These are phyloP conservation scores for Cicer cuneatum DNA, from an alignment of 306 rosid species.

Conservation along the genomic window DNA sequence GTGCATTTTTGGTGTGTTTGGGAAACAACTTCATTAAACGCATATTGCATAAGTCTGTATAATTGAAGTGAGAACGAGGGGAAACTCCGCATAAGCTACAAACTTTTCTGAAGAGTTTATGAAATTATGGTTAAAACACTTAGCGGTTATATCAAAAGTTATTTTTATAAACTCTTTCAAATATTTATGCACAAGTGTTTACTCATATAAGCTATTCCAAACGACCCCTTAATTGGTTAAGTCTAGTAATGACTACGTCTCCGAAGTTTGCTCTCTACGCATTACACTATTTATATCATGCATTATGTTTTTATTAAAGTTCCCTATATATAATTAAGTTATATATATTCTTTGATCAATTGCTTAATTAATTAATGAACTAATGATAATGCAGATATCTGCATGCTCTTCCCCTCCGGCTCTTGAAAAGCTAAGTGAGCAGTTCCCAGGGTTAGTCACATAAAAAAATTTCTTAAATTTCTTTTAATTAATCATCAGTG, in stretches of 20 bases:
- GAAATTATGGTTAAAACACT: not conserved
- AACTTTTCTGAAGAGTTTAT: not conserved
- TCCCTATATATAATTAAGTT: not conserved
- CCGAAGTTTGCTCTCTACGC: not conserved
- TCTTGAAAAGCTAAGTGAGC: constrained; percentile 89
- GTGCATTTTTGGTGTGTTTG: not conserved
- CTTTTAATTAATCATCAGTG: constrained; percentile 8
- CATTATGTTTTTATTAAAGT: not conserved
- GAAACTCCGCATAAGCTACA: not conserved
- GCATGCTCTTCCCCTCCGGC: constrained; percentile 96
- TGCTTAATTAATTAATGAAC: not conserved
- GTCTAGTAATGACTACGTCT: not conserved
- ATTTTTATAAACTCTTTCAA: not conserved
- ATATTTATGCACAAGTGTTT: too few relatives aligned
- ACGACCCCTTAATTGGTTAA: not conserved
- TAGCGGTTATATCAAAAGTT: not conserved
- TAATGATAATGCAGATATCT: constrained; percentile 68
- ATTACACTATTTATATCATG: not conserved
- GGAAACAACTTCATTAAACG: not conserved
- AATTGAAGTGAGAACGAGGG: not conserved
- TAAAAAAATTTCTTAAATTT: constrained; percentile 18
- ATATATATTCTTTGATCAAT: constrained; percentile 8
- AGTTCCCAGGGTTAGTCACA: constrained; percentile 79
- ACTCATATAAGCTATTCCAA: too few relatives aligned
- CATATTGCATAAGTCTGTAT: not conserved